phyloP scores from a whole-genome alignment of 768 basidiomycete genomes.

The Calvatia gigantea region DNA sequence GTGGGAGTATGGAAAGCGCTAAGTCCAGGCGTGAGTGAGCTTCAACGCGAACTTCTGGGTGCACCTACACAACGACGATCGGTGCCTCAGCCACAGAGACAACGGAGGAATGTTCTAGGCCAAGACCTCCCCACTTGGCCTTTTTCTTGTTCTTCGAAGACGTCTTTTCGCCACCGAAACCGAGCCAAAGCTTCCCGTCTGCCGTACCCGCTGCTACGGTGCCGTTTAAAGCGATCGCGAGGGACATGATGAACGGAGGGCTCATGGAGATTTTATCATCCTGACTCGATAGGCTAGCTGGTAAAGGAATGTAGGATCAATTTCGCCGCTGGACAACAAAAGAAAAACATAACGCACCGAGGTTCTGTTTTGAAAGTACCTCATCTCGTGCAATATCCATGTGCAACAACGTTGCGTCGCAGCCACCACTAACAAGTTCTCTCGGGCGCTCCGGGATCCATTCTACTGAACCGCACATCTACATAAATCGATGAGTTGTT shows the following conservation, averaged over 20 bases:
- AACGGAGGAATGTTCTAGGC: slow-evolving; percentile 38
- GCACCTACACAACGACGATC: slow-evolving; percentile 61
- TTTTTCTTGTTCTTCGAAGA: slow-evolving; percentile 42
- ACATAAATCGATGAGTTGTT: slow-evolving; percentile 8
- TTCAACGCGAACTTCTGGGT: neutral
- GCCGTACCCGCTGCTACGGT: slow-evolving; percentile 70
- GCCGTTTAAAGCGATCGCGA: slow-evolving; percentile 55
- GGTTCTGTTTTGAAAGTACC: slow-evolving; percentile 53
- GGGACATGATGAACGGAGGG: slow-evolving; percentile 70
- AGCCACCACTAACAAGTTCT: slow-evolving; percentile 77
- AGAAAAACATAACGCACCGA: slow-evolving; percentile 38
- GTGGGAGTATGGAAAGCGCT: slow-evolving; percentile 42
- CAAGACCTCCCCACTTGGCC: slow-evolving; percentile 73
- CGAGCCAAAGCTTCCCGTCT: slow-evolving; percentile 70
- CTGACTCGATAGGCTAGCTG: slow-evolving; percentile 34
- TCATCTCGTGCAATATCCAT: slow-evolving; percentile 58
- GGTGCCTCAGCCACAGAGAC: slow-evolving; percentile 68
- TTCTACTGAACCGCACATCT: slow-evolving; percentile 70
- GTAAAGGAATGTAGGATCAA: neutral
- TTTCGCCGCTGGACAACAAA: neutral
- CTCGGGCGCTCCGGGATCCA: slow-evolving; percentile 70
- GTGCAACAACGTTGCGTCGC: slow-evolving; percentile 66
- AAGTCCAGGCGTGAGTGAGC: slow-evolving; percentile 26
- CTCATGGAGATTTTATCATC: slow-evolving; percentile 55
- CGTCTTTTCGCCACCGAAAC: slow-evolving; percentile 66